Percentiles rank a stretch among this genome's conserved stretches.
These are phyloP conservation scores for Prunus mume DNA, from an alignment of 306 rosid genomes.

Conservation along the genomic window DNA sequence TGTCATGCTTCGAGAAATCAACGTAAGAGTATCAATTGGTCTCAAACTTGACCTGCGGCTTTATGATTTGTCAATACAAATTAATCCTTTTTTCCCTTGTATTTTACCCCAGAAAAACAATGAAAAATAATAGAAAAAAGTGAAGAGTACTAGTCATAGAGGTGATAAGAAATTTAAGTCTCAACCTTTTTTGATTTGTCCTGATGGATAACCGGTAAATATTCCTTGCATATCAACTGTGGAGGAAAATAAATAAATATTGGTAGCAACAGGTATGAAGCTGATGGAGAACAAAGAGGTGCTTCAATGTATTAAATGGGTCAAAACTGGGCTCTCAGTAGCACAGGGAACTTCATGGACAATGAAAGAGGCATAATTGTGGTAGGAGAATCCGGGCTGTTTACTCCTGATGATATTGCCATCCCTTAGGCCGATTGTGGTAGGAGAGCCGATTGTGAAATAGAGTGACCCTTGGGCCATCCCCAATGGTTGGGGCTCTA, in stretches of 20 bases:
- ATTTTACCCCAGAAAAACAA: no score
- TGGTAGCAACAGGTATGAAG: constrained; percentile 43
- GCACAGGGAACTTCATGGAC: constrained; percentile 92
- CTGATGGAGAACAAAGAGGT: constrained; percentile 69
- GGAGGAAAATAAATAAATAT: constrained; percentile 72
- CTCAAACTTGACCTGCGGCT: neutral
- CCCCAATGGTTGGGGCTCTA: no score
- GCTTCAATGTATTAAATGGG: constrained; percentile 57
- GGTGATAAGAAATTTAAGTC: neutral
- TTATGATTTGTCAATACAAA: neutral
- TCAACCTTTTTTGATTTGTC: neutral
- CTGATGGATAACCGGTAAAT: constrained; percentile 36
- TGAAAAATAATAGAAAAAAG: no score
- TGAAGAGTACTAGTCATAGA: no score
- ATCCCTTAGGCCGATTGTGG: no score
- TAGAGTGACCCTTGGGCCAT: constrained; percentile 77
- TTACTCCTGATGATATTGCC: constrained; percentile 73
- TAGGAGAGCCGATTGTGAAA: constrained; percentile 86
- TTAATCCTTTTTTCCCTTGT: neutral
- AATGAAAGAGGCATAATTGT: constrained; percentile 70
- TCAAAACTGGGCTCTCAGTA: constrained; percentile 79
- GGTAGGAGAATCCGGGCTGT: constrained; percentile 95
- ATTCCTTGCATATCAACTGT: constrained; percentile 73
- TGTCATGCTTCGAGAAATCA: constrained; percentile 38
- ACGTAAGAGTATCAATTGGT: constrained; percentile 37